Base-by-base conservation (phyloP, 805 yeast genomes). In the Starmerella bombi region DNA sequence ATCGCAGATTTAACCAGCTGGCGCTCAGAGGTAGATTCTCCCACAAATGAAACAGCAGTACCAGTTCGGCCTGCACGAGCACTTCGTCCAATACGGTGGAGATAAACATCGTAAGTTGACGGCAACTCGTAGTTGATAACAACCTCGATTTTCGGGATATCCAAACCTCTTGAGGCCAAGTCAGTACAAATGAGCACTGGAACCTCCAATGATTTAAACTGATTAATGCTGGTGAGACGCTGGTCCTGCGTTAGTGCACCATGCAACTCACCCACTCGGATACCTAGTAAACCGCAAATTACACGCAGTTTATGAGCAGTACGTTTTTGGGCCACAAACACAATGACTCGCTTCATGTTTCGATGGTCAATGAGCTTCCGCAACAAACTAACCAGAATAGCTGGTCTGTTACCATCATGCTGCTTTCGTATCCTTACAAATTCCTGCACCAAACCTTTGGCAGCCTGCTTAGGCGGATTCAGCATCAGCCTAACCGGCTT, bases 61-160 rank as follows among this genome's bases (percentile, higher is more conserved):
- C 99, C 99, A 40, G 81, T 83, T 63, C 97, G 75, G 17, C 97
- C 97, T 38, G 96, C 99, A 74, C 99, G 83, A 8, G 99, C 99
- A 41, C 97, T 91, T 71, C 98, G 82, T 63, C 98, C 98, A 45
- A 91, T 95, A 69, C 98, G 80, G 64, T 91, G 98, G 54, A 91
- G 67, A 60, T 91, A 91, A 29, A 88, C 72, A 50, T 91, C 98
- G 55, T 81, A 78, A 23, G 81, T 69, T 59, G 83, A 82, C 37
- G 98, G 98, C 93, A 91, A 83, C 57, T 91, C 98, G 60, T 70
- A 91, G 63, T 91, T 91, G 56, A 91, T 72, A 35, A 91, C 99
- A 44, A 80, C 76, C 59, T 86, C 97, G 59, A 91, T 86, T 63
- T 88, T 88, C 46, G 97, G 97, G 56, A 91, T 91, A 80, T 91